Evolutionary conservation across 2,329 filamentous ascomycete genomes (phyloP).

Genomic region (Exophiala viscosa): DNA sequence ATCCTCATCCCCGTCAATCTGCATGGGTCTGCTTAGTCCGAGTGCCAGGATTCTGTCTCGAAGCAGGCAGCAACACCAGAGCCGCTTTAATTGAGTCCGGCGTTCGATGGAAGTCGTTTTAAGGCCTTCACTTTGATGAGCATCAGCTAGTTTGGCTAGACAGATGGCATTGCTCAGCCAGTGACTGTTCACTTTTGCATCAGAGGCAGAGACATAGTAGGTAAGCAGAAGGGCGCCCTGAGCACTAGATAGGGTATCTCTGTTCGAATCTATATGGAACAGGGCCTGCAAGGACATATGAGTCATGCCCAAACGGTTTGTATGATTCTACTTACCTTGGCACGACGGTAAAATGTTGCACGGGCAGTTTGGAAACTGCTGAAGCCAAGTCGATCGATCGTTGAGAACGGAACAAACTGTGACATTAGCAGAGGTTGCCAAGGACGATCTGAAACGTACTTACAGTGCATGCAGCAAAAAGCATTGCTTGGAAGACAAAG

Average conservation of each 20-base stretch:
- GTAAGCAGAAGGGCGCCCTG: constrained; percentile 1
- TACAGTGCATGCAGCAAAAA: constrained; percentile 2
- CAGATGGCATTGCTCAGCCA: constrained; percentile 4
- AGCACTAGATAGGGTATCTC: not conserved
- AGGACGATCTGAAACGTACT: not conserved
- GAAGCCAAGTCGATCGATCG: not conserved
- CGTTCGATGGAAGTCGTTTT: not conserved
- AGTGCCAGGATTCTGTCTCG: not conserved
- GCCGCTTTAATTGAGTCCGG: not conserved
- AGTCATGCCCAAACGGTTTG: not conserved
- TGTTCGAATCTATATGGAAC: constrained; percentile 1
- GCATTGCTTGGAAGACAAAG: constrained; percentile 2
- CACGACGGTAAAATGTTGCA: not conserved
- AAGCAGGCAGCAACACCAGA: constrained; percentile 3
- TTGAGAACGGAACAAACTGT: not conserved
- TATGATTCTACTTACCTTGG: not conserved
- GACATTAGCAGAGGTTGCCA: no score
- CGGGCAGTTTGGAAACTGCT: not conserved
- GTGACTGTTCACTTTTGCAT: not conserved
- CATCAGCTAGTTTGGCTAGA: not conserved
- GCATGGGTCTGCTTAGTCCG: not conserved
- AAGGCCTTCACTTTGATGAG: not conserved
- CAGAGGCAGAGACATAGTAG: not conserved
- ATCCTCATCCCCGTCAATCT: not conserved
- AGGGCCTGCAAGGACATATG: not conserved